Evolutionary conservation across 1,284 basidiomycete genomes (phyloP).

Genomic region (Mycosarcoma maydis): DNA sequence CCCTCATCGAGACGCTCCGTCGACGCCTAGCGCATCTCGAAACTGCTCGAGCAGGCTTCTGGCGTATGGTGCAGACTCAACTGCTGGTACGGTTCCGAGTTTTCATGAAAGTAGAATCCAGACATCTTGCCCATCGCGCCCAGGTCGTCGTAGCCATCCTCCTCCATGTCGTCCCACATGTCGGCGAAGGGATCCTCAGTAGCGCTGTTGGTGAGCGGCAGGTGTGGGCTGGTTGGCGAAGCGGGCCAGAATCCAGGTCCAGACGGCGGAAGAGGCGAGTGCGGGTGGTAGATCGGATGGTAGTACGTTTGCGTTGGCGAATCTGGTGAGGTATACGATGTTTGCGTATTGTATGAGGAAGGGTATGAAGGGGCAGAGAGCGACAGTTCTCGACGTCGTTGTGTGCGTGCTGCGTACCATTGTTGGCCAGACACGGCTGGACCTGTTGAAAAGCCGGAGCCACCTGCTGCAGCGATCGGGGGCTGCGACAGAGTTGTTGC

Average conservation of each 20-base stretch:
- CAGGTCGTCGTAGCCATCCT: constrained; percentile 28
- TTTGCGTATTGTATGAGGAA: too few relatives aligned
- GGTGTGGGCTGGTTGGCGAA: constrained; percentile 23
- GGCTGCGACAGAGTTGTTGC: constrained; percentile 11
- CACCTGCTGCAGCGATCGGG: background rate
- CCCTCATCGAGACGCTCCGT: too few relatives aligned
- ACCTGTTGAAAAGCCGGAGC: background rate
- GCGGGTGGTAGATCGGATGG: constrained; percentile 27
- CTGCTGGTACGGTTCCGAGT: constrained; percentile 79
- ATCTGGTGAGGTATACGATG: background rate
- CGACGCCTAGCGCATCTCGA: constrained; percentile 70
- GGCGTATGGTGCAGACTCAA: constrained; percentile 69
- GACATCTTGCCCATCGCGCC: constrained; percentile 72
- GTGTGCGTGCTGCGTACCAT: constrained; percentile 42
- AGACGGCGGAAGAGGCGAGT: constrained; percentile 22
- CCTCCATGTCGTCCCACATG: constrained; percentile 10
- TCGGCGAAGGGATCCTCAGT: constrained; percentile 16
- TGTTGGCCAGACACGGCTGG: constrained; percentile 21
- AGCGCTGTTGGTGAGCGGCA: background rate
- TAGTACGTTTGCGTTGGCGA: constrained; percentile 9
- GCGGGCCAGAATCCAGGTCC: constrained; percentile 40
- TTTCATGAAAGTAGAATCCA: constrained; percentile 92
- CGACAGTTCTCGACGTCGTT: constrained; percentile 32
- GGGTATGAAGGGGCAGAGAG: constrained; percentile 17
- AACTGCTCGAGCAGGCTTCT: constrained; percentile 58